Conservation (phyloP, 345 rosid genomes). For the Lepidium aucheri region DNA sequence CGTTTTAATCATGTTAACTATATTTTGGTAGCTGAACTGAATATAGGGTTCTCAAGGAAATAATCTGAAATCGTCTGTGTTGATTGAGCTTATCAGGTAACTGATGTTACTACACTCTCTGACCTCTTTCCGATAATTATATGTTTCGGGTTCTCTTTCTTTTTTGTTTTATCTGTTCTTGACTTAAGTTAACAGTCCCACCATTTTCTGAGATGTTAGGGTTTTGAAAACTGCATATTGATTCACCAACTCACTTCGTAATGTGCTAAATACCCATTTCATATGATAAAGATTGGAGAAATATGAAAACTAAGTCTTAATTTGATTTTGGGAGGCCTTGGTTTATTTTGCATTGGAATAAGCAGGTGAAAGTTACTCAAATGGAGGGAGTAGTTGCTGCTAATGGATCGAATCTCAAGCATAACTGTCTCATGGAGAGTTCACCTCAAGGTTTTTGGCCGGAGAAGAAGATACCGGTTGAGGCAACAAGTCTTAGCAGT, state of each 20-base stretch:
- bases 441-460: too few species aligned
- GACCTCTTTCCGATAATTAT: too few species aligned
- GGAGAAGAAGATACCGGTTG: slow-evolving; percentile 3
- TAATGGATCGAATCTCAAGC: not conserved
- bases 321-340: not conserved
- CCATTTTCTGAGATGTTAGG: not conserved
- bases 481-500: slow-evolving; percentile 2
- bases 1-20: too few species aligned
- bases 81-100: not conserved
- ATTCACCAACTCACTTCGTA: not conserved
- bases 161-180: not conserved
- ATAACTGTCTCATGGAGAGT: not conserved
- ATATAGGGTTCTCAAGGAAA: too few species aligned
- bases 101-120: too few species aligned
- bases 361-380: not conserved
- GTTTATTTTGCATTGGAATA: not conserved
- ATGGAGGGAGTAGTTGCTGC: not conserved
- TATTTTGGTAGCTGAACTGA: too few species aligned
- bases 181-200: not conserved
- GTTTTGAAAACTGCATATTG: not conserved
- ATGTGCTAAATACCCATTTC: slow-evolving; percentile 3
- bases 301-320: not conserved
- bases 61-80: not conserved
- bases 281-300: not conserved
- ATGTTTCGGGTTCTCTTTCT: too few species aligned